phyloP scores from a whole-genome alignment of 2,329 filamentous ascomycete species.

The Leptographium galeiforme region DNA sequence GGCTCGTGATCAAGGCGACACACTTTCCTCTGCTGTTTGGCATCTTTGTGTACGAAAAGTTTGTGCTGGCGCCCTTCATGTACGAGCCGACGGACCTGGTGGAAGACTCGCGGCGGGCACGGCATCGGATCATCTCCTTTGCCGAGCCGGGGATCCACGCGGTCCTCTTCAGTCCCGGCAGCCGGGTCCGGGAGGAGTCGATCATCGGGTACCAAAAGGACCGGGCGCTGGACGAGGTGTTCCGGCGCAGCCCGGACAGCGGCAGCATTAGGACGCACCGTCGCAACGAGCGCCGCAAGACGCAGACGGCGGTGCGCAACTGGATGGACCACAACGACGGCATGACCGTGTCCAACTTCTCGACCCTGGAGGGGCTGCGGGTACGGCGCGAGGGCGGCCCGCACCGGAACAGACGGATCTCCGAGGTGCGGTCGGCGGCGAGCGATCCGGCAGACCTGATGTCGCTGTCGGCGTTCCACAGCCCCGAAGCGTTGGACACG shows the following conservation, averaged over 20 bases:
- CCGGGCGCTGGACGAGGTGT: constrained; percentile 80
- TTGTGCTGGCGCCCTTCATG: constrained; percentile 60
- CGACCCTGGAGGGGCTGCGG: constrained; percentile 36
- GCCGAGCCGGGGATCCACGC: constrained; percentile 39
- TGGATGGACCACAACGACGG: constrained; percentile 73
- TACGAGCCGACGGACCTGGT: constrained; percentile 78
- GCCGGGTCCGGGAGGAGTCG: constrained; percentile 69
- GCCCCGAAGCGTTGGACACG: neutral
- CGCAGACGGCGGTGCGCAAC: constrained; percentile 67
- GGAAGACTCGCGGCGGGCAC: constrained; percentile 48
- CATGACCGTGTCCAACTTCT: constrained; percentile 34
- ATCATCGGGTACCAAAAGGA: constrained; percentile 84
- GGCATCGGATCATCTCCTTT: constrained; percentile 39
- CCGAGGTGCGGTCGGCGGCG: constrained; percentile 44
- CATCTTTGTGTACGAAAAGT: constrained; percentile 78
- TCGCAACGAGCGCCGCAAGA: constrained; percentile 54
- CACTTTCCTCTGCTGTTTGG: constrained; percentile 78
- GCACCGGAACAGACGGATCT: constrained; percentile 34
- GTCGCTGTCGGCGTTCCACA: constrained; percentile 31
- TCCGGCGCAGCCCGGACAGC: constrained; percentile 57
- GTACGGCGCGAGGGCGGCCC: constrained; percentile 29
- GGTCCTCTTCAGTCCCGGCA: constrained; percentile 59
- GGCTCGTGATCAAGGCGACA: constrained; percentile 81
- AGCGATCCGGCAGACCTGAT: constrained; percentile 52
- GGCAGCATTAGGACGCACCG: constrained; percentile 45